A percentile compares a stretch with the other conserved stretches of the same genome.
These are phyloP conservation scores for Salvia splendens DNA, from an alignment of 257 asterid species.

Conservation along the genomic window DNA sequence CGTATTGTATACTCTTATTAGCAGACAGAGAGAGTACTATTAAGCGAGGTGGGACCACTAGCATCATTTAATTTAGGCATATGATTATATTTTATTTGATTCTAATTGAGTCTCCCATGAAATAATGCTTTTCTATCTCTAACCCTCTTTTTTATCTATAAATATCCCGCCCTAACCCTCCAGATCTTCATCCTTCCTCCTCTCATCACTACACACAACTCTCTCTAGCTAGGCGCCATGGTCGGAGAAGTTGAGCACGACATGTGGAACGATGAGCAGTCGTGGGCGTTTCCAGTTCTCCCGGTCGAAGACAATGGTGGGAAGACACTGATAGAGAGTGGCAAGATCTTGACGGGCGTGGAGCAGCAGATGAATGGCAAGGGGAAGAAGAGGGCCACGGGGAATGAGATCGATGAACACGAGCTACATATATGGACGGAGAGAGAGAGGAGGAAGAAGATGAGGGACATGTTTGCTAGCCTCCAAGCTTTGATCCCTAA, in stretches of 20 bases:
- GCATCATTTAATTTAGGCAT: conserved; percentile 54
- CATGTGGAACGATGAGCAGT: conserved; percentile 39
- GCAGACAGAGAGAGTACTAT: too few species aligned
- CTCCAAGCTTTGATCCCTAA: conserved; percentile 82
- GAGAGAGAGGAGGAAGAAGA: conserved; percentile 82
- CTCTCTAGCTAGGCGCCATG: conserved; percentile 33
- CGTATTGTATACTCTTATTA: too few species aligned
- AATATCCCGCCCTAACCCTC: not conserved
- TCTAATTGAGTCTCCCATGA: conserved; percentile 31
- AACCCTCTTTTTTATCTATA: conserved; percentile 8
- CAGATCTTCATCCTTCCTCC: not conserved
- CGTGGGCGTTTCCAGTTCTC: conserved; percentile 43
- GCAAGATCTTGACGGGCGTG: conserved; percentile 7
- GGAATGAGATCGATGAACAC: conserved; percentile 45
- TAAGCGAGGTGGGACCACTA: conserved; percentile 40
- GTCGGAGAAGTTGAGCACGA: conserved; percentile 33
- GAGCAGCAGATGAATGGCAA: not conserved
- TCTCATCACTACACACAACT: too few species aligned
- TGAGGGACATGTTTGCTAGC: conserved; percentile 61
- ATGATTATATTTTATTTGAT: conserved; percentile 60
- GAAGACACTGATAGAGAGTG: conserved; percentile 24
- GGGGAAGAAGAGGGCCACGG: conserved; percentile 39
- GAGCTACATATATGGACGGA: conserved; percentile 69
- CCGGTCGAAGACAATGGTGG: conserved; percentile 31
- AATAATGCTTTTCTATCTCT: conserved; percentile 33